Evolutionary conservation across 768 basidiomycete species (phyloP).

Genomic region (Favolaschia claudopus): DNA sequence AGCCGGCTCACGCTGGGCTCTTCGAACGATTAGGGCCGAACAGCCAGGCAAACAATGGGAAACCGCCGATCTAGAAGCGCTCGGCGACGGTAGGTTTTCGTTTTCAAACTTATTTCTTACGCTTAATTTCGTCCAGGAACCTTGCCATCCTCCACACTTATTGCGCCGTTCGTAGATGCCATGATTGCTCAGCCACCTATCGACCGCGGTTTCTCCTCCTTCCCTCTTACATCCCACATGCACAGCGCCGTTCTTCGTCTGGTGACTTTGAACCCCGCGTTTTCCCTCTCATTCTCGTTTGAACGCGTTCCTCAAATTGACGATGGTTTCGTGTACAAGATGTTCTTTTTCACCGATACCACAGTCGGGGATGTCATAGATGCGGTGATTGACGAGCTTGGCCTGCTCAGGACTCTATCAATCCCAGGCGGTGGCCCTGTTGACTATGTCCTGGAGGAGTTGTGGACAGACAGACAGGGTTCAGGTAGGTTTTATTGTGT

Average conservation of each 20-base stretch:
- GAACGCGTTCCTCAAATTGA: conserved; percentile 78
- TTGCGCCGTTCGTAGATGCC: conserved; percentile 62
- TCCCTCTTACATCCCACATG: conserved; percentile 71
- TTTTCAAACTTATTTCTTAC: not conserved
- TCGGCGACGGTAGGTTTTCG: conserved; percentile 70
- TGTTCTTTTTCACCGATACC: conserved; percentile 67
- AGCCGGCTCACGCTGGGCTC: conserved; percentile 68
- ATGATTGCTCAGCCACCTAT: conserved; percentile 41
- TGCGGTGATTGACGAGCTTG: conserved; percentile 66
- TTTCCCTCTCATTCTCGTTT: conserved; percentile 63
- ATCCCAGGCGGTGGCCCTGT: conserved; percentile 72
- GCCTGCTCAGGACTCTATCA: conserved; percentile 69
- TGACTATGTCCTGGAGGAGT: conserved; percentile 79
- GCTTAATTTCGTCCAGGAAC: conserved; percentile 49
- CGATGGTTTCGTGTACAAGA: conserved; percentile 71
- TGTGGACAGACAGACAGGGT: conserved; percentile 58
- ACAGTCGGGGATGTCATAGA: conserved; percentile 65
- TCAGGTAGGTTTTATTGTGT: conserved; percentile 54
- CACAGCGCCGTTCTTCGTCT: conserved; percentile 73
- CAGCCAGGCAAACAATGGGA: conserved; percentile 71
- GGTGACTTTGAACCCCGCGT: conserved; percentile 70
- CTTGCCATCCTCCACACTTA: conserved; percentile 48
- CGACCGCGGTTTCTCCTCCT: conserved; percentile 71
- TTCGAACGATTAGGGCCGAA: conserved; percentile 71
- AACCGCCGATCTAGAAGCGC: conserved; percentile 68